phyloP scores from a whole-genome alignment of 306 rosid genomes.

The Calophaca sinica region DNA sequence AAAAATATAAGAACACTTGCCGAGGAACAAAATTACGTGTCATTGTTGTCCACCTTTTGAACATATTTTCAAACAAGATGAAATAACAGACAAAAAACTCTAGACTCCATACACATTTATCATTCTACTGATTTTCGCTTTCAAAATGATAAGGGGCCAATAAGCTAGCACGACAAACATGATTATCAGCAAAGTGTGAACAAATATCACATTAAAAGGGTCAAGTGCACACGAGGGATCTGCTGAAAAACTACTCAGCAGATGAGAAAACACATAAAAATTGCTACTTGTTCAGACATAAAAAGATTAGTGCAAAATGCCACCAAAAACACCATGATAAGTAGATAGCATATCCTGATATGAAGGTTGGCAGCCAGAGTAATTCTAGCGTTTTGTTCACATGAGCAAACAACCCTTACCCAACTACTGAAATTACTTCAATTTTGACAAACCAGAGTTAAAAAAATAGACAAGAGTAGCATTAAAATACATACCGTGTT shows the following conservation, averaged over 20 bases:
- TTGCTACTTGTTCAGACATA: background rate
- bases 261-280: background rate
- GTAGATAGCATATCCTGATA: background rate
- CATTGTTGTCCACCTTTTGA: background rate
- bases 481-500: slow-evolving; percentile 57
- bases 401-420: background rate
- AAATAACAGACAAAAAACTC: background rate
- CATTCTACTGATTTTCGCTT: background rate
- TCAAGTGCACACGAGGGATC: background rate
- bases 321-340: background rate
- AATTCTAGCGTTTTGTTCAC: background rate
- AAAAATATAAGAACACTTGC: background rate
- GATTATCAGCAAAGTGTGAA: background rate
- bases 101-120: background rate
- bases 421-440: background rate
- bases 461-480: background rate
- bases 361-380: background rate
- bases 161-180: background rate
- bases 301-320: background rate
- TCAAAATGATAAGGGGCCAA: background rate
- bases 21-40: background rate
- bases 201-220: background rate
- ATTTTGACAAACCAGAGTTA: background rate
- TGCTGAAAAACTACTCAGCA: background rate
- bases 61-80: background rate